Evolutionary conservation across 139 green algal genomes (phyloP).

Genomic region (Chlorella ohadii): DNA sequence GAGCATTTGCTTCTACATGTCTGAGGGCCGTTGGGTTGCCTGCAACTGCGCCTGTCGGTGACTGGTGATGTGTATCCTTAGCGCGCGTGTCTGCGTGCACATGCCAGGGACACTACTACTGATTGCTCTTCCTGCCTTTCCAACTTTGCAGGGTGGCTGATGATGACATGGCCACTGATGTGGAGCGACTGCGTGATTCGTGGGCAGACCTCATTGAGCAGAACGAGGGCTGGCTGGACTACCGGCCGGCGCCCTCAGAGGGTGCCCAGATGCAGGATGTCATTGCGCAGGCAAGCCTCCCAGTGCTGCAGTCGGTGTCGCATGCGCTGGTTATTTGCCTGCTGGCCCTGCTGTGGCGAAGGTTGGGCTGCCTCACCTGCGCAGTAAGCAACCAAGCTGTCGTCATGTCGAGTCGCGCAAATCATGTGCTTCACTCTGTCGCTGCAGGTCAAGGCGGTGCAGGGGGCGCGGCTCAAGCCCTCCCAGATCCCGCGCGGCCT

Average conservation of each 20-base stretch:
- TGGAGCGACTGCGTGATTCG: constrained; percentile 5
- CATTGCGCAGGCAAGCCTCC: background rate
- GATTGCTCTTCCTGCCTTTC: no score
- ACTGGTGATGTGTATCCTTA: no score
- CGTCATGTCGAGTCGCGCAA: no score
- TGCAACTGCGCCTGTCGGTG: no score
- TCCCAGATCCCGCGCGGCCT: constrained; percentile 18
- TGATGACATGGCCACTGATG: constrained; percentile 9
- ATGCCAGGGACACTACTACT: no score
- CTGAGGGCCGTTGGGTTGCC: background rate
- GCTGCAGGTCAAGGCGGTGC: constrained; percentile 9
- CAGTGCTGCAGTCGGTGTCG: no score
- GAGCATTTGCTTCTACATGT: background rate
- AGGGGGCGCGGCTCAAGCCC: constrained; percentile 15
- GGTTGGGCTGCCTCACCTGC: no score
- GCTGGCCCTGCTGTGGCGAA: no score
- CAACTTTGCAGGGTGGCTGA: background rate
- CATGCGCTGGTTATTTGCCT: no score
- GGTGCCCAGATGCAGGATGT: constrained; percentile 14
- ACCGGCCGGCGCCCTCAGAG: constrained; percentile 10
- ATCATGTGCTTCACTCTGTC: no score
- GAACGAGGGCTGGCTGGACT: constrained; percentile 14
- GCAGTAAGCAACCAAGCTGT: no score
- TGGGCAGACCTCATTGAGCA: constrained; percentile 22
- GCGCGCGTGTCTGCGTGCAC: no score